Base-by-base conservation (phyloP, 202 grass and related monocot genomes). In the Carex arenaria region DNA sequence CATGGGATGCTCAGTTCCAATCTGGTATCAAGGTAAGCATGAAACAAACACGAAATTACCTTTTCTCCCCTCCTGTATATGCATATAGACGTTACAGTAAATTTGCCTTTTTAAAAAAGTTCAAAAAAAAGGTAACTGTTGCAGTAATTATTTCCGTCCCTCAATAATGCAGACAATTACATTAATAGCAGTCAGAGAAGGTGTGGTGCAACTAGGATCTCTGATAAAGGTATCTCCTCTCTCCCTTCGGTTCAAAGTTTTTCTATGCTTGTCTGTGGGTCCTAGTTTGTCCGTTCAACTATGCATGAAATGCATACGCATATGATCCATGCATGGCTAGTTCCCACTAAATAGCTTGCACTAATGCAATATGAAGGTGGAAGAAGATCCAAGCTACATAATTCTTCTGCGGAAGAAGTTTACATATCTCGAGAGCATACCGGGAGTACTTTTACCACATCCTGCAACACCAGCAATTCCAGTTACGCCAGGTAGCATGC, bases 1-100 rank as follows among this genome's bases (percentile, higher is more conserved):
- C 95, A 84, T 98, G 95, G 95, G 93, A 98, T 80, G 89, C 95
- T 72, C 95, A 98, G 85, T 98, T 95, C 86, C 89, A 93, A 86
- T 93, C 89, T 20, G 95, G 93, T 20, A 87, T 98, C 83, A 85
- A 98, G 93, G 95, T 99, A 86, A 55, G 15, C 26, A 60, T 59
- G 30, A 78, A 18, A 4, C 32, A 18, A 19, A 18, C 1, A 56
- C 43, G 17, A 15, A 59, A 57, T 54, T 18, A 76, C 51, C 23
- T 57, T 19, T 56, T 77, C 53, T 15, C 15, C 83, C 51, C 15
- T 71, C 65, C 72, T 22, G 61, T 67, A 36, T 23, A 82, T 64
- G 38, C 19, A 6, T 23, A 52, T 89, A 80, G 87, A 80, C 62
- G 90, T 79, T 87, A 83, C 83, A 85, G 73, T 68, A 22, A 52